A percentile compares a stretch with the other conserved stretches of the same genome.
These are phyloP conservation scores for Fusarium fracticaudum DNA, from an alignment of 2,329 filamentous ascomycete species.

Conservation along the genomic window DNA sequence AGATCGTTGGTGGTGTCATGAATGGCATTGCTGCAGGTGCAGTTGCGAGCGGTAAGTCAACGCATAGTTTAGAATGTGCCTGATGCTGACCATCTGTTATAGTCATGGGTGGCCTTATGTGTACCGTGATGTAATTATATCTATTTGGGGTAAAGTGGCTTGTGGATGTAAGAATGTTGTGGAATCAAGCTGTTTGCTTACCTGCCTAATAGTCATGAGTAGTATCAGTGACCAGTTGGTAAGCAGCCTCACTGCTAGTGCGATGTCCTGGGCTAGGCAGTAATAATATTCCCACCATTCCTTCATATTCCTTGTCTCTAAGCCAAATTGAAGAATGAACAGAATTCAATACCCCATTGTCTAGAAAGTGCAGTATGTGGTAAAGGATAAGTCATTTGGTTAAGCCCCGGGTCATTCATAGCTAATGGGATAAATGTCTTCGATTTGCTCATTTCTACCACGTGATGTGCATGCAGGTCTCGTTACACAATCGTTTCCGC, in stretches of 20 bases:
- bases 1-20: not conserved
- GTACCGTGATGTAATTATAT: not conserved
- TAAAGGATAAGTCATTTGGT: no score
- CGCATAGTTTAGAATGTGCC: not conserved
- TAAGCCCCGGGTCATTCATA: no score
- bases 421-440: fast-evolving
- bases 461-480: not conserved
- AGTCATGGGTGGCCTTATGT: not conserved
- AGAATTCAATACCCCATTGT: no score
- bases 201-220: no score
- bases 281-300: no score
- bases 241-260: no score
- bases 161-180: fast-evolving
- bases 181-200: fast-evolving
- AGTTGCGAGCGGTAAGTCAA: not conserved
- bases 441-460: not conserved
- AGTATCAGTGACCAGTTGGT: no score
- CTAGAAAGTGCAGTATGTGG: no score
- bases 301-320: no score
- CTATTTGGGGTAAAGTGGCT: no score
- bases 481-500: fast-evolving
- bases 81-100: not conserved
- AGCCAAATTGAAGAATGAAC: no score
- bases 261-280: no score
- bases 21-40: not conserved